Percentiles rank a stretch among this genome's conserved stretches.
Evolutionary conservation across 768 basidiomycete species (phyloP).

Genomic region (Leccinum broughii): DNA sequence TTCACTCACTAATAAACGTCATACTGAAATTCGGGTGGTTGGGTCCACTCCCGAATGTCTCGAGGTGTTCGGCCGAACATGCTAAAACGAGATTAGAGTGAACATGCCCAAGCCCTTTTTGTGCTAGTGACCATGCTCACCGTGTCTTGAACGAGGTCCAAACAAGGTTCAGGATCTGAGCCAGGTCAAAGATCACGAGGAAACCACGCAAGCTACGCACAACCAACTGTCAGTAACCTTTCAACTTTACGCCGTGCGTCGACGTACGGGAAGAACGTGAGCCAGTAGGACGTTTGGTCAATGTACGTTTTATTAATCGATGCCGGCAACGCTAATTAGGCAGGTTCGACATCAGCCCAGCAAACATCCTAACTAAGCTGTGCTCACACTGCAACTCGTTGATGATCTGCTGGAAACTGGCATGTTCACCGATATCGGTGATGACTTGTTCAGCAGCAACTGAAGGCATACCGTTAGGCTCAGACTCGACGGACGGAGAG

Average conservation of each 20-base stretch:
- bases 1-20: conserved; percentile 74
- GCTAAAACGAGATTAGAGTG: conserved; percentile 36
- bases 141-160: conserved; percentile 83
- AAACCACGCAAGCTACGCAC: conserved; percentile 80
- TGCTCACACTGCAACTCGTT: conserved; percentile 43
- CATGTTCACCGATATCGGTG: conserved; percentile 46
- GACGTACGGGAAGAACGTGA: conserved; percentile 91
- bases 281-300: conserved; percentile 88
- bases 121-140: conserved; percentile 38
- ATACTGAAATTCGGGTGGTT: conserved; percentile 88
- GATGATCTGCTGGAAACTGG: conserved; percentile 48
- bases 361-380: neutral
- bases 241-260: neutral
- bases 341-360: conserved; percentile 2
- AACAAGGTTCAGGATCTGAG: conserved; percentile 89
- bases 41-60: conserved; percentile 87
- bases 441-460: conserved; percentile 45
- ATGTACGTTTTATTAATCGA: conserved; percentile 88
- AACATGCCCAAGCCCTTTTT: neutral
- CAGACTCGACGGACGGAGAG: neutral
- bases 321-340: conserved; percentile 63
- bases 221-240: conserved; percentile 7
- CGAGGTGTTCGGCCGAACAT: conserved; percentile 87
- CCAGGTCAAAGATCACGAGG: conserved; percentile 91
- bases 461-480: neutral